phyloP scores from a whole-genome alignment of 2,329 filamentous ascomycete species.

The Thermoascus crustaceus region DNA sequence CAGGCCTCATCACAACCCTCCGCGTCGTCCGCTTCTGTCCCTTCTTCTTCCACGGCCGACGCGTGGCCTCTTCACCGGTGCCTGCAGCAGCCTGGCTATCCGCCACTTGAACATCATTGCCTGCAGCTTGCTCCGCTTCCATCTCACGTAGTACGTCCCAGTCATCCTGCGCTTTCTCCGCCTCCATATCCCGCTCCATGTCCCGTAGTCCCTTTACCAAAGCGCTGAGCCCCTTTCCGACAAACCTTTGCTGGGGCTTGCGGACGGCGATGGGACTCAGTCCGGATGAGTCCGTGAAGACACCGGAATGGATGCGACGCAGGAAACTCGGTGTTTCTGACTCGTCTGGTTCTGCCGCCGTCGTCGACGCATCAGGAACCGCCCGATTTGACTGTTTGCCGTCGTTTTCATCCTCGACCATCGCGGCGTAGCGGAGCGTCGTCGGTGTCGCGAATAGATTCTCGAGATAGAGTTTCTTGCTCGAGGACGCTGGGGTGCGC shows the following conservation, averaged over 20 bases:
- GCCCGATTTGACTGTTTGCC: too few species aligned
- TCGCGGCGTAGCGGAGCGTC: slow-evolving; percentile 33
- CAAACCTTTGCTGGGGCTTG: slow-evolving; percentile 27
- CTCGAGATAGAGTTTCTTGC: slow-evolving; percentile 37
- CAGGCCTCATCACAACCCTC: slow-evolving; percentile 36
- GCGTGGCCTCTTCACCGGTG: slow-evolving; percentile 6
- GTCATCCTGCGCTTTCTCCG: slow-evolving; percentile 35
- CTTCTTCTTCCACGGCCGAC: slow-evolving; percentile 37
- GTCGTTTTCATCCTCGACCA: slow-evolving; percentile 27
- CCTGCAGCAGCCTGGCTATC: slow-evolving; percentile 27
- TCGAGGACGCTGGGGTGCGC: slow-evolving; percentile 36
- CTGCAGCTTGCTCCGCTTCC: slow-evolving; percentile 27
- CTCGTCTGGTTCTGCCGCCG: slow-evolving; percentile 12
- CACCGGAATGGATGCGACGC: slow-evolving; percentile 26
- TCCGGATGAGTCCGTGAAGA: slow-evolving; percentile 10
- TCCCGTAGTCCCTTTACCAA: slow-evolving; percentile 32
- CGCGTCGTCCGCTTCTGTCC: slow-evolving; percentile 43
- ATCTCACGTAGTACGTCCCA: slow-evolving; percentile 37
- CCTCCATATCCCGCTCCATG: slow-evolving; percentile 35
- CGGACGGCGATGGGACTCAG: slow-evolving; percentile 32
- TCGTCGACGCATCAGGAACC: too few species aligned
- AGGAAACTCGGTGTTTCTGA: slow-evolving; percentile 34
- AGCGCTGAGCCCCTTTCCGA: slow-evolving; percentile 32
- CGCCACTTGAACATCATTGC: slow-evolving; percentile 22
- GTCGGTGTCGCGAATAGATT: slow-evolving; percentile 40